Base-by-base conservation (phyloP, 176 grass and related monocot genomes). In the Echinochloa phyllopogon region DNA sequence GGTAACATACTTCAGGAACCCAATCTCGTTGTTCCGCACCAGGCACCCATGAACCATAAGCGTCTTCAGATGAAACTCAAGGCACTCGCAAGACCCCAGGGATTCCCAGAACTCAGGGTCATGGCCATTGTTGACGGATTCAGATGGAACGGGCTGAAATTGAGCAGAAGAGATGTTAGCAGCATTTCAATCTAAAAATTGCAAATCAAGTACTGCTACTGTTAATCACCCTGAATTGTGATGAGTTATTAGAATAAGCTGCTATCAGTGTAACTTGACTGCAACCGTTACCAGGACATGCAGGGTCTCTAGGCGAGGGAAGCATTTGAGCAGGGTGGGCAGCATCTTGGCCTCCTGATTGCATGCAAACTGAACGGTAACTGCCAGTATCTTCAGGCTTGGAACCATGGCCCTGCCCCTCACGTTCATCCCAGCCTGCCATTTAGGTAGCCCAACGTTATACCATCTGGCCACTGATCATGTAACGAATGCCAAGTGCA, bases 21-120 rank as follows among this genome's bases (percentile, higher is more conserved):
- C 25, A 8, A 38, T 12, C 50, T 76, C 85, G 15, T 76, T n/a
- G 3, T 47, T 21, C 78, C 8, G 17, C 23, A 15, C 5, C 2
- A 15, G 29, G 42, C 10, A 69, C 43, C 78, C 62, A 0, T 76
- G 21, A 43, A 59, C 1, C 10, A 59, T 36, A 6, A 87, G 36
- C 6, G 29, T 76, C 61, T 81, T 76, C 25, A 87, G 85, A 69
- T 82, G 85, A 7, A 40, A 87, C 51, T 80, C 21, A 36, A 87
- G 78, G 41, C 86, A 87, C 44, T 82, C 62, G 0, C 71, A 60
- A 20, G 78, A 47, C 37, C 15, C 41, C 41, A 49, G 40, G 27
- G 62, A 60, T 10, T 76, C 15, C 79, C 86, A 87, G 69, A 65
- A 56, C 49, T 80, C 76, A n/a, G 33, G 3, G 9, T 15, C 57